Conservation (phyloP, 257 asterid species). For the Solanum chiquidenum region DNA sequence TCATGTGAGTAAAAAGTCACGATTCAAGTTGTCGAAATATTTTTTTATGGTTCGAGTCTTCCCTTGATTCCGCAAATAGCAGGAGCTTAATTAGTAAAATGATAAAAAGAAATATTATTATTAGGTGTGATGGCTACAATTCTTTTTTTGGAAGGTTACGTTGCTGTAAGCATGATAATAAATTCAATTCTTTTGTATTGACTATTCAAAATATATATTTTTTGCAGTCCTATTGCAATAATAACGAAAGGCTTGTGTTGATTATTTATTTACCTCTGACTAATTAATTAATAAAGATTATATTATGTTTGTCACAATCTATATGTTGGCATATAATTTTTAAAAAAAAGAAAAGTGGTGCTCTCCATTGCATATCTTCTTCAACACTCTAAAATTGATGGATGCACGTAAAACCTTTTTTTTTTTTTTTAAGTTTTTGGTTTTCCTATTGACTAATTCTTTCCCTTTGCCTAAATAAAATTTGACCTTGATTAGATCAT, state of each 20-base stretch:
- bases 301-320: background rate
- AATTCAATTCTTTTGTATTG: background rate
- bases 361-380: background rate
- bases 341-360: background rate
- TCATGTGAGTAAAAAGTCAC: background rate
- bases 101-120: background rate
- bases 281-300: background rate
- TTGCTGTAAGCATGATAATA: background rate
- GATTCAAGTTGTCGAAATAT: background rate
- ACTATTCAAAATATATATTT: background rate
- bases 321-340: background rate
- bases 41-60: background rate
- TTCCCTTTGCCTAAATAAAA: background rate
- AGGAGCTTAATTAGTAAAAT: background rate
- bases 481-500: background rate
- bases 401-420: background rate
- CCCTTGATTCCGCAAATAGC: background rate
- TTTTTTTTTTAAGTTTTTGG: too few relatives aligned
- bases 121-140: background rate
- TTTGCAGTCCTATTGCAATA: background rate
- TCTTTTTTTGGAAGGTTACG: background rate
- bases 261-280: background rate
- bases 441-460: background rate
- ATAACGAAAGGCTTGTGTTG: background rate
- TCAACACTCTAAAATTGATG: background rate